Percentiles rank a stretch among this genome's conserved stretches.
These are phyloP conservation scores for Cladobotryum protrusum DNA, from an alignment of 2,329 filamentous ascomycete species.

Conservation along the genomic window DNA sequence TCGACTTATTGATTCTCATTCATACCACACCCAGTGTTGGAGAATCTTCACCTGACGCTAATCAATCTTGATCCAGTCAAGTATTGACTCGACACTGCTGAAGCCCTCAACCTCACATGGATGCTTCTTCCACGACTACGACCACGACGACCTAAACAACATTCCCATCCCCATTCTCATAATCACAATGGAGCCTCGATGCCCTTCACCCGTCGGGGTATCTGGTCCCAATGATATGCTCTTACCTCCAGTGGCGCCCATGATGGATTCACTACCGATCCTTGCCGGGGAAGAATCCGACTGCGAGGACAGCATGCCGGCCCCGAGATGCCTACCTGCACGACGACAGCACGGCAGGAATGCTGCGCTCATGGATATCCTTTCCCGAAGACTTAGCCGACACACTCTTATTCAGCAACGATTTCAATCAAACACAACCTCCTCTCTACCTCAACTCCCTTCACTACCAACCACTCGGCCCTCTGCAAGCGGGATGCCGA, in stretches of 20 bases:
- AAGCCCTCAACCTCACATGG: too few relatives aligned
- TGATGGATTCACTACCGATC: slow-evolving; percentile 5
- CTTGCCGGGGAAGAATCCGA: neutral
- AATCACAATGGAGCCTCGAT: slow-evolving; percentile 2
- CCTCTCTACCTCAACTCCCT: neutral
- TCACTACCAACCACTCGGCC: neutral
- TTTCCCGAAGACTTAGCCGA: slow-evolving; percentile 9
- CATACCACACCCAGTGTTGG: too few relatives aligned
- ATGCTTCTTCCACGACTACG: too few relatives aligned
- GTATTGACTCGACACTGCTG: too few relatives aligned
- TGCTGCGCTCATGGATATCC: slow-evolving; percentile 8
- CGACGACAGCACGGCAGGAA: neutral
- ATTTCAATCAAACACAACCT: neutral
- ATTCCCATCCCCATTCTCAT: neutral
- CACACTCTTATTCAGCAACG: slow-evolving; percentile 5
- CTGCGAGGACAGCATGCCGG: neutral
- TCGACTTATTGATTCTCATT: too few relatives aligned
- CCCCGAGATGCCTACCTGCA: neutral
- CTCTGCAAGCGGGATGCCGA: neutral
- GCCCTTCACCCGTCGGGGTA: neutral
- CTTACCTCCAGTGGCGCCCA: neutral
- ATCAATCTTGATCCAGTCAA: too few relatives aligned
- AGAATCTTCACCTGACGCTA: too few relatives aligned
- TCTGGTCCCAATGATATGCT: neutral
- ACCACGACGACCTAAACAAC: neutral